A percentile compares a stretch with the other conserved stretches of the same genome.
These are phyloP conservation scores for Trametes maxima DNA, from an alignment of 768 basidiomycete genomes.

Conservation along the genomic window DNA sequence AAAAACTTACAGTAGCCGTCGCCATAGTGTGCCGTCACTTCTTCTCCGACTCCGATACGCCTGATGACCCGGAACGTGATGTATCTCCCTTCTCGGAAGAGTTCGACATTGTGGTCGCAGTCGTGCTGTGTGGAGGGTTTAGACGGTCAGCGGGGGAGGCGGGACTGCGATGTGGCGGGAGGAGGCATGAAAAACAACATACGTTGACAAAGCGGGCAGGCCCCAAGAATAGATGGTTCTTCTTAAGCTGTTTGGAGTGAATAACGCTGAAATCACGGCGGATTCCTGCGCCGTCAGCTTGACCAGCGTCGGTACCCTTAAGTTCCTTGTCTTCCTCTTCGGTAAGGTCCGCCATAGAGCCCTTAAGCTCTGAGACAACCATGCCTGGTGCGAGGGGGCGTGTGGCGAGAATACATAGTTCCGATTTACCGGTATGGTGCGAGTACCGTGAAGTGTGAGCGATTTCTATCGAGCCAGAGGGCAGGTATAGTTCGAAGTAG, in stretches of 20 bases:
- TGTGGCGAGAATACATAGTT: slow-evolving; percentile 85
- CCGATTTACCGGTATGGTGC: slow-evolving; percentile 85
- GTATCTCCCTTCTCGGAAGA: slow-evolving; percentile 86
- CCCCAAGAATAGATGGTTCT: slow-evolving; percentile 88
- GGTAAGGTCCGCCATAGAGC: slow-evolving; percentile 87
- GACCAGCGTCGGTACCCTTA: slow-evolving; percentile 75
- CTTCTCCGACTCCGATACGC: slow-evolving; percentile 78
- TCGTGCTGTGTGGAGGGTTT: slow-evolving; percentile 61
- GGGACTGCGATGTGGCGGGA: background rate
- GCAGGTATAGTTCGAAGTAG: slow-evolving; percentile 86
- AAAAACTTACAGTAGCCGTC: slow-evolving; percentile 81
- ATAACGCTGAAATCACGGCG: slow-evolving; percentile 90
- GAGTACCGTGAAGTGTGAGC: slow-evolving; percentile 88
- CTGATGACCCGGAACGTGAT: slow-evolving; percentile 87
- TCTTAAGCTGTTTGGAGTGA: slow-evolving; percentile 89
- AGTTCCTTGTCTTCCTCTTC: slow-evolving; percentile 86
- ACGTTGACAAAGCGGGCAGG: slow-evolving; percentile 94
- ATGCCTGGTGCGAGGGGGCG: slow-evolving; percentile 64
- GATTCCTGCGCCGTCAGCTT: slow-evolving; percentile 55
- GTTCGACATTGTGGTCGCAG: slow-evolving; percentile 86
- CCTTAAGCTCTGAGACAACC: slow-evolving; percentile 85
- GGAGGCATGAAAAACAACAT: slow-evolving; percentile 36
- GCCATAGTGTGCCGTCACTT: slow-evolving; percentile 89
- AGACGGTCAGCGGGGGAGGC: slow-evolving; percentile 10
- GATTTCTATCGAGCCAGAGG: slow-evolving; percentile 83